A percentile compares a stretch with the other conserved stretches of the same genome.
Evolutionary conservation across 1,139 yeast genomes (phyloP).

Genomic region (Saccharomycopsis crataegensis): DNA sequence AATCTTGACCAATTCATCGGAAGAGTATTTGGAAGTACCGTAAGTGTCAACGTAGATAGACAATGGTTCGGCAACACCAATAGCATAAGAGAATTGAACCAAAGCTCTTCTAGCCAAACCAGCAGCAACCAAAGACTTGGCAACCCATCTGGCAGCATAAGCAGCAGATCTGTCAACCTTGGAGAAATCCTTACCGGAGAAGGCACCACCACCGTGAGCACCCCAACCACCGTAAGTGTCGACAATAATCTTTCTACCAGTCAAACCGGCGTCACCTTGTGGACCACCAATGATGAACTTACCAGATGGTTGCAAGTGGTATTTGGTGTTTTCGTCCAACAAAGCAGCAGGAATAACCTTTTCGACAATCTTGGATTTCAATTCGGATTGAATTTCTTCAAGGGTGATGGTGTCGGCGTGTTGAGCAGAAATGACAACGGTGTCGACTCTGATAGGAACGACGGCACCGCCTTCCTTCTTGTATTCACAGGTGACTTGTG

Average conservation of each 20-base stretch:
- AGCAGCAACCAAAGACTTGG: slow-evolving; percentile 92
- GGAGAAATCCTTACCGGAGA: slow-evolving; percentile 99
- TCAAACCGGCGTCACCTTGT: slow-evolving; percentile 99
- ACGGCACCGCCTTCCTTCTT: slow-evolving; percentile 92
- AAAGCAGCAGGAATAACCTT: slow-evolving; percentile 87
- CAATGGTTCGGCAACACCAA: slow-evolving; percentile 99
- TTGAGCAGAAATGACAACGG: slow-evolving; percentile 95
- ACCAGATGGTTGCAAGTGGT: slow-evolving; percentile 99
- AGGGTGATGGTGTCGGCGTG: slow-evolving; percentile 95
- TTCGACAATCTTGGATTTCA: slow-evolving; percentile 73
- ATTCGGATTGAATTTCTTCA: slow-evolving; percentile 77
- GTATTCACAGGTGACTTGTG: slow-evolving; percentile 98
- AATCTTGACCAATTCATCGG: slow-evolving; percentile 84
- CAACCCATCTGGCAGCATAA: slow-evolving; percentile 99
- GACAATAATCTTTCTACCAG: slow-evolving; percentile 99
- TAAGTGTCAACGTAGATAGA: slow-evolving; percentile 95
- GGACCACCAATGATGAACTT: slow-evolving; percentile 99
- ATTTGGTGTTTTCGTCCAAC: slow-evolving; percentile 89
- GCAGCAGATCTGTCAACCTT: slow-evolving; percentile 99
- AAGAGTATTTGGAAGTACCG: slow-evolving; percentile 88
- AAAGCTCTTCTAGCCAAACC: slow-evolving; percentile 95
- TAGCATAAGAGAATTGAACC: slow-evolving; percentile 98
- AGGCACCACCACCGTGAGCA: slow-evolving; percentile 99
- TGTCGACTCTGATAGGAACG: slow-evolving; percentile 92
- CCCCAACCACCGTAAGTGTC: slow-evolving; percentile 99